Percentiles rank a stretch among this genome's conserved stretches.
phyloP scores from a whole-genome alignment of 805 yeast species.

The Saccharomycopsis capsularis region DNA sequence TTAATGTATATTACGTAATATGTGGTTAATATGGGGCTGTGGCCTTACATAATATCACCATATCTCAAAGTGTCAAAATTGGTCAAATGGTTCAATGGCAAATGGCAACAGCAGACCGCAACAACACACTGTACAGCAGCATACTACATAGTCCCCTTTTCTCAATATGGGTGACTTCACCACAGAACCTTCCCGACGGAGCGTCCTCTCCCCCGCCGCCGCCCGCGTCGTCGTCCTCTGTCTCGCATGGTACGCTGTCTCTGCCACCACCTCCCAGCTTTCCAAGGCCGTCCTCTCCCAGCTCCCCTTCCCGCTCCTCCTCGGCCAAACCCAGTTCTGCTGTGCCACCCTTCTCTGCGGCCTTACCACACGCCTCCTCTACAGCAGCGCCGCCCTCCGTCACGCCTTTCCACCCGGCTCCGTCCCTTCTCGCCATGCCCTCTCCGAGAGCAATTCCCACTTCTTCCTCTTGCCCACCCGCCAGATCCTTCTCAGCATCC shows the following conservation, averaged over 20 bases:
- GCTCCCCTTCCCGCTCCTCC: constrained; percentile 32
- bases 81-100: too few relatives aligned
- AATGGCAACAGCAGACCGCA: too few relatives aligned
- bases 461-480: background rate
- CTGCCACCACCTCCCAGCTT: constrained; percentile 35
- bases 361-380: constrained; percentile 24
- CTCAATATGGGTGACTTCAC: too few relatives aligned
- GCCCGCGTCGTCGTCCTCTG: constrained; percentile 31
- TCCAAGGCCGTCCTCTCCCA: constrained; percentile 30
- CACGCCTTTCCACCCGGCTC: background rate
- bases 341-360: constrained; percentile 30
- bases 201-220: too few relatives aligned
- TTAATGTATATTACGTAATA: too few relatives aligned
- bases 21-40: too few relatives aligned
- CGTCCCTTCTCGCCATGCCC: background rate
- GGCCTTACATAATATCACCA: too few relatives aligned
- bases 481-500: constrained; percentile 56
- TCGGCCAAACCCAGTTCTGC: constrained; percentile 33
- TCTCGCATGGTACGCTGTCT: constrained; percentile 33
- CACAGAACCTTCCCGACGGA: too few relatives aligned
- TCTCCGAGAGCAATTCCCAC: background rate
- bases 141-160: too few relatives aligned
- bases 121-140: too few relatives aligned
- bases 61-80: too few relatives aligned
- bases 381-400: background rate